Evolutionary conservation across 768 basidiomycete genomes (phyloP).

Genomic region (Leccinum sublutescens): DNA sequence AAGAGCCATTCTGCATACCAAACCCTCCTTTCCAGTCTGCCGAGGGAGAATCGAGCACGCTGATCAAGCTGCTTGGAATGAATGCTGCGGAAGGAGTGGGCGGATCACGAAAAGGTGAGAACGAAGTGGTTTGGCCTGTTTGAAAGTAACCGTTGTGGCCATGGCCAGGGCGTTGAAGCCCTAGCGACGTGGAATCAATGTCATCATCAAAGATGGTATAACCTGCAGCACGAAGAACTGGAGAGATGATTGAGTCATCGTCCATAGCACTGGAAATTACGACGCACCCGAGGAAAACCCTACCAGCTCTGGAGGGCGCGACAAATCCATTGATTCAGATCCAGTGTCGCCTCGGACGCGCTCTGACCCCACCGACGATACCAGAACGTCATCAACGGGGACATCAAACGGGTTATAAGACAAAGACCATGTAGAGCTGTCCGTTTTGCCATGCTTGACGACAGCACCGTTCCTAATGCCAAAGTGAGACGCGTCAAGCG

Average conservation of each 20-base stretch:
- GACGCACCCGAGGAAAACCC: conserved; percentile 33
- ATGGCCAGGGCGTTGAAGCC: conserved; percentile 11
- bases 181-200: conserved; percentile 21
- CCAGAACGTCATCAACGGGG: conserved; percentile 18
- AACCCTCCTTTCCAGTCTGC: conserved; percentile 47
- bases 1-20: conserved; percentile 15
- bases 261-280: conserved; percentile 20
- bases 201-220: conserved; percentile 44
- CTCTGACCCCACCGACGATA: conserved; percentile 16
- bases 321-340: conserved; percentile 15
- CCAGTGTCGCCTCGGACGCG: conserved; percentile 6
- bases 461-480: conserved; percentile 5
- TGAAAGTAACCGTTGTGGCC: conserved; percentile 15
- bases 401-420: conserved; percentile 34
- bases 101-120: conserved; percentile 55
- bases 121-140: conserved; percentile 30
- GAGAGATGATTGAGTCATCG: conserved; percentile 9
- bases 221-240: conserved; percentile 34
- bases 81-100: conserved; percentile 43
- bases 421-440: conserved; percentile 23
- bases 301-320: conserved; percentile 27
- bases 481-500: conserved; percentile 8
- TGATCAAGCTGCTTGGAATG: conserved; percentile 54
- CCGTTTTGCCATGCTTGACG: conserved; percentile 13
- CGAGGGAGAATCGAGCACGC: conserved; percentile 49